A percentile compares a stretch with the other conserved stretches of the same genome.
phyloP scores from a whole-genome alignment of 768 basidiomycete genomes.

The Boletus coccyginus region DNA sequence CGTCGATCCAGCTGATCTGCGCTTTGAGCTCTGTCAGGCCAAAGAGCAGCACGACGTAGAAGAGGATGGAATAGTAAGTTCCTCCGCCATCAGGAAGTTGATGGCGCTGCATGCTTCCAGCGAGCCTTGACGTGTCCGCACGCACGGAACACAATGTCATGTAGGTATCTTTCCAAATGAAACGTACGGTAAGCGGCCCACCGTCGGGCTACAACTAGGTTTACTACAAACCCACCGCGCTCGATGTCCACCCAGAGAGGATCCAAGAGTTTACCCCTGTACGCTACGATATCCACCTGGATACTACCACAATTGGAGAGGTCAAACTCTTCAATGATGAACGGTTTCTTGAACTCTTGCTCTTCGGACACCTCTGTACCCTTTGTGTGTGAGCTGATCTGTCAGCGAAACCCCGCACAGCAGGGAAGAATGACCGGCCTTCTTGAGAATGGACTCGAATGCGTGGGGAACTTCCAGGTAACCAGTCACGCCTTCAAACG shows the following conservation, averaged over 20 bases:
- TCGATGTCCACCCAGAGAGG: constrained; percentile 9
- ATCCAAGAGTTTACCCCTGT: constrained; percentile 3
- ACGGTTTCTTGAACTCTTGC: constrained; percentile 16
- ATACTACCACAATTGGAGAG: constrained; percentile 12
- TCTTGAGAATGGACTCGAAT: constrained; percentile 10
- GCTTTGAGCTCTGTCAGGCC: constrained; percentile 53
- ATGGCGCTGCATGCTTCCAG: constrained; percentile 6
- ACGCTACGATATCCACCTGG: constrained; percentile 15
- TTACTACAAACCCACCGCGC: constrained; percentile 1
- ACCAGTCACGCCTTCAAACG: constrained; percentile 11
- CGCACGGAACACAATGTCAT: constrained; percentile 10
- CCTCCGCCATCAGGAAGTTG: constrained; percentile 7
- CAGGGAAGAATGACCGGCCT: background rate
- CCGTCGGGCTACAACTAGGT: background rate
- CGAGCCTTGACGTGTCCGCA: constrained; percentile 13
- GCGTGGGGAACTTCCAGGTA: constrained; percentile 7
- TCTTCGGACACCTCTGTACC: constrained; percentile 12
- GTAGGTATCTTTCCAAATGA: constrained; percentile 1
- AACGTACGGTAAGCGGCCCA: constrained; percentile 1
- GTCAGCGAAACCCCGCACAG: background rate
- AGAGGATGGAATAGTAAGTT: constrained; percentile 13
- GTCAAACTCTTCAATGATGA: constrained; percentile 14
- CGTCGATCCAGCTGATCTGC: constrained; percentile 43
- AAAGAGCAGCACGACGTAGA: constrained; percentile 44
- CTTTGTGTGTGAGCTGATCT: background rate